Evolutionary conservation across 805 yeast species (phyloP), one percentile per base, ranked within the genome.

Genomic region (Metschnikowia kunwiensis): DNA sequence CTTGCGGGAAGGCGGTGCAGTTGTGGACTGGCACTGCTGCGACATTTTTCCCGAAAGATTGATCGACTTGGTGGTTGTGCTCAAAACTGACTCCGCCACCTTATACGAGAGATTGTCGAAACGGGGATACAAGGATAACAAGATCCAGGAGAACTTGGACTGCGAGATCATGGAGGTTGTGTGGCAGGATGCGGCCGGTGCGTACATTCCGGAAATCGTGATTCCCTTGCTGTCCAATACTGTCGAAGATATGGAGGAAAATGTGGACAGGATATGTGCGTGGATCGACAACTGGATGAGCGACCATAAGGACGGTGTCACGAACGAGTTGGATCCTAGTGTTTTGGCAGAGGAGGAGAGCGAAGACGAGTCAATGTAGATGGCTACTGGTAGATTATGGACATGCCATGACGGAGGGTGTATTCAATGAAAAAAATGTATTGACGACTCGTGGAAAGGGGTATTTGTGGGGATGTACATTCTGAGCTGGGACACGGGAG

Each of bases 11-110:
- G 99, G 99, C n/a, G 95, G 94, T 1, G 70, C 74, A n/a, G 68
- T 93, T 7, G 72, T 93, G 9, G 99, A 93, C 60, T 93, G 98
- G 98, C 99, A 93, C 58, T 93, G 91, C 29, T 87, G 95, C 62
- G 98, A 93, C 54, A 77, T 86, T 14, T 91, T 93, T 55, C 97
- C 97, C 1, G 97, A 88, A 56, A 68, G 94, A 49, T 74, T 87
- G 57, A 85, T 93, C 34, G 99, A 93, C 60, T 70, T 93, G 44
- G 97, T 93, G 5, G 83, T 88, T 25, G 98, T 93, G 1, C 69
- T 93, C 38, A 72, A 89, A 46, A 80, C 95, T 29, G 83, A 85
- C 53, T 87, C 85, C 52, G 63, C 79, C 11, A 60, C 68, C 1
- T 72, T 93, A 17, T 83, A 73, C 59, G 95, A 87, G 34, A 72